Evolutionary conservation across 768 basidiomycete genomes (phyloP).

Genomic region (Xanthoconium purpureum): DNA sequence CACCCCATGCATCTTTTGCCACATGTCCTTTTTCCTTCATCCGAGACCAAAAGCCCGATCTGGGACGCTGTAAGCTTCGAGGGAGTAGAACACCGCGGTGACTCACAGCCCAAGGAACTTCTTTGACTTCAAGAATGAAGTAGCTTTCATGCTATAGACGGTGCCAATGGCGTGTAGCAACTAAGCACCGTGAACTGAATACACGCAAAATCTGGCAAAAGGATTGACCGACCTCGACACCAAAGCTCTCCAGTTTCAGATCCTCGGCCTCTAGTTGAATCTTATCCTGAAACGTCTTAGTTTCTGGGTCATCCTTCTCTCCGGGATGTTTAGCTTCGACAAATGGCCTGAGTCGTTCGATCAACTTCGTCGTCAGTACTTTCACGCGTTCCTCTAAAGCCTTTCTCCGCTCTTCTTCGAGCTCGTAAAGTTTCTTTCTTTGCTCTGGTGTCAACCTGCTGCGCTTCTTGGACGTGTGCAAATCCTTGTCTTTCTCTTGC

Average conservation of each 20-base stretch:
- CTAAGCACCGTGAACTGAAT: constrained; percentile 34
- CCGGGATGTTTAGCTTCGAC: constrained; percentile 88
- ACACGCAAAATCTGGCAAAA: background rate
- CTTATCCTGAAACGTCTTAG: constrained; percentile 67
- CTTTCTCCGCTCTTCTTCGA: constrained; percentile 78
- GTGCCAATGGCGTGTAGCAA: constrained; percentile 87
- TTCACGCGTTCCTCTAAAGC: constrained; percentile 77
- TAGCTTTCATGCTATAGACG: constrained; percentile 91
- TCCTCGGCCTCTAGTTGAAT: constrained; percentile 88
- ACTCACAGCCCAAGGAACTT: constrained; percentile 88
- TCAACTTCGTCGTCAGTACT: constrained; percentile 71
- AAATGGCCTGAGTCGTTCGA: constrained; percentile 83
- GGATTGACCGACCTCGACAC: constrained; percentile 70
- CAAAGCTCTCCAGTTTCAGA: constrained; percentile 95
- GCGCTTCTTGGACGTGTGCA: constrained; percentile 32
- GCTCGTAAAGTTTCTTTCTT: constrained; percentile 73
- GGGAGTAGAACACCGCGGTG: constrained; percentile 2
- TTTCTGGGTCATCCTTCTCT: constrained; percentile 79
- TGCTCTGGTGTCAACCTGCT: constrained; percentile 76
- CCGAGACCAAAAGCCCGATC: constrained; percentile 88
- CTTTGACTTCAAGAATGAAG: constrained; percentile 85
- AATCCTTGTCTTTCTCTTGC: constrained; percentile 41
- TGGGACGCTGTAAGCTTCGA: constrained; percentile 26
- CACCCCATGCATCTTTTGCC: constrained; percentile 96
- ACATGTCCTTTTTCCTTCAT: constrained; percentile 92